Evolutionary conservation across 2,329 filamentous ascomycete species (phyloP).

Genomic region (Plectosphaerella sp.): DNA sequence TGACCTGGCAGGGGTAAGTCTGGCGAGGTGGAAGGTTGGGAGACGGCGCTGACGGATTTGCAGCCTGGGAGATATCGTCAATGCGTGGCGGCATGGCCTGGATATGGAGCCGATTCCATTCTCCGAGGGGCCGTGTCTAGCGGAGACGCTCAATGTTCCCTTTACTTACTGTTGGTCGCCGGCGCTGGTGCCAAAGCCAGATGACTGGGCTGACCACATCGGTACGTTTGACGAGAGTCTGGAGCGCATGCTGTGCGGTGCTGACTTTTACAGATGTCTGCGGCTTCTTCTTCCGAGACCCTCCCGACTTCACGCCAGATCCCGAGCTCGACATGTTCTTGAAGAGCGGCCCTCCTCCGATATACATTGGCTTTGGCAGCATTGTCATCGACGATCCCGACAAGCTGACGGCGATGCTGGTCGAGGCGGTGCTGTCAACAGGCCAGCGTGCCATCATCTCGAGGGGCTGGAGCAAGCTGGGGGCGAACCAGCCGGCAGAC

Average conservation of each 20-base stretch:
- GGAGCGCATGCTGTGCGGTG: background rate
- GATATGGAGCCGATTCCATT: slow-evolving; percentile 64
- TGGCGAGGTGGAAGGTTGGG: background rate
- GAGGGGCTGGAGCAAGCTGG: slow-evolving; percentile 11
- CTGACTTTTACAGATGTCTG: slow-evolving; percentile 10
- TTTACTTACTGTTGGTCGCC: slow-evolving; percentile 79
- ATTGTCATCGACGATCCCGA: slow-evolving; percentile 12
- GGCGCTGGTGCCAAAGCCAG: slow-evolving; percentile 60
- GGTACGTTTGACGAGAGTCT: slow-evolving; percentile 23
- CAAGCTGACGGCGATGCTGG: slow-evolving; percentile 4
- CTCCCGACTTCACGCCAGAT: slow-evolving; percentile 34
- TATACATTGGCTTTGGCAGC: slow-evolving; percentile 12
- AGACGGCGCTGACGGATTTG: background rate
- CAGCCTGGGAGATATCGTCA: slow-evolving; percentile 66
- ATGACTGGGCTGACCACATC: slow-evolving; percentile 60
- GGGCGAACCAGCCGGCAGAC: slow-evolving; percentile 6
- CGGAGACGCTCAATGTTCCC: slow-evolving; percentile 63
- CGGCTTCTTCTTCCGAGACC: slow-evolving; percentile 16
- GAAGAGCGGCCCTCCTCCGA: slow-evolving; percentile 38
- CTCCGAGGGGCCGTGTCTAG: slow-evolving; percentile 67
- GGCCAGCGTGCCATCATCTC: slow-evolving; percentile 11
- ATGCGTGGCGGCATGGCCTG: slow-evolving; percentile 62
- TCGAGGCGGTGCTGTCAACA: slow-evolving; percentile 6
- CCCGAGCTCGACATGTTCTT: slow-evolving; percentile 53
- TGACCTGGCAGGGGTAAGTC: slow-evolving; percentile 66